phyloP scores from a whole-genome alignment of 192 early-diverging fungal species.

The Coemansia sp. region DNA sequence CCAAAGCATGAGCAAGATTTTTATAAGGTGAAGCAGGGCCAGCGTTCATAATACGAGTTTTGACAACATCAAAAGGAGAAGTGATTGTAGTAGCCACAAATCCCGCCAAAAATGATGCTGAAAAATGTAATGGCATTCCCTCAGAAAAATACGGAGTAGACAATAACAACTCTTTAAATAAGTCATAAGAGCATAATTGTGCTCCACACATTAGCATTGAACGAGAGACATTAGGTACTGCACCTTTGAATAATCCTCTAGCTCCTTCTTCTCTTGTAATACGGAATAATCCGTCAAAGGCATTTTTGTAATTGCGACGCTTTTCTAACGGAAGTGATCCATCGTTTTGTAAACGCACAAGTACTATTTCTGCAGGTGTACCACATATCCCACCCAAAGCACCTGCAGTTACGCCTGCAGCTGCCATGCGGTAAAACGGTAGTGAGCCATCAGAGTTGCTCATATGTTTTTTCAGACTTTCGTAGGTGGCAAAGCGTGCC shows the following conservation, averaged over 20 bases:
- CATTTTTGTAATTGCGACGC: conserved; percentile 74
- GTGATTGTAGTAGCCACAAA: conserved; percentile 74
- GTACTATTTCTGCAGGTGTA: conserved; percentile 79
- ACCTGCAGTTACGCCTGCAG: conserved; percentile 39
- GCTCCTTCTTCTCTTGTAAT: conserved; percentile 80
- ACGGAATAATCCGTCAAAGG: conserved; percentile 68
- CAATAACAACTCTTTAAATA: conserved; percentile 71
- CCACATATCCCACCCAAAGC: conserved; percentile 67
- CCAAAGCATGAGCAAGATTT: conserved; percentile 46
- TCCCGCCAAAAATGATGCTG: conserved; percentile 69
- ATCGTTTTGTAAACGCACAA: conserved; percentile 81
- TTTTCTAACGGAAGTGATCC: conserved; percentile 62
- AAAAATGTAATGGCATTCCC: conserved; percentile 66
- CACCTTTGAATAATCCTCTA: conserved; percentile 78
- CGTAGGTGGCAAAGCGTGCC: conserved; percentile 75
- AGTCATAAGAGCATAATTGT: conserved; percentile 75
- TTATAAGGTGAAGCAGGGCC: conserved; percentile 41
- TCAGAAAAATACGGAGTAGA: conserved; percentile 61
- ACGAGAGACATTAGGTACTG: conserved; percentile 85
- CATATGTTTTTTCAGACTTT: conserved; percentile 62
- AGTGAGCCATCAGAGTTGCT: conserved; percentile 48
- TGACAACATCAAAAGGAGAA: conserved; percentile 79
- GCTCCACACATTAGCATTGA: conserved; percentile 82
- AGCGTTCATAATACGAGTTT: conserved; percentile 83
- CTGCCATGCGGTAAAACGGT: conserved; percentile 49